phyloP scores from a whole-genome alignment of 352 stramenopile species.

The Phytophthora vignae region DNA sequence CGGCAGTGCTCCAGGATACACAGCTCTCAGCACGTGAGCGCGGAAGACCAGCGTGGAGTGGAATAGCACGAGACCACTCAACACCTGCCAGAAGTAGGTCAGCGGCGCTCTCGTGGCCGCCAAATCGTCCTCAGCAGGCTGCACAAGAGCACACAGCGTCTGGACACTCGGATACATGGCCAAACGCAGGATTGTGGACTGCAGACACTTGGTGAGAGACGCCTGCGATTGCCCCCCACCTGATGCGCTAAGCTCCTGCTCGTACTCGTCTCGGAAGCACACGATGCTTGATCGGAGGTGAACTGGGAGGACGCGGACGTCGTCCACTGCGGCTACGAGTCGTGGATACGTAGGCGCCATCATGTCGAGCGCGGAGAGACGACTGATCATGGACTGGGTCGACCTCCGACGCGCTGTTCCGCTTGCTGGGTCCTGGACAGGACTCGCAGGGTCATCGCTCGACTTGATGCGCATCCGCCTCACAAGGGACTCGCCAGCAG shows the following conservation, averaged over 20 bases:
- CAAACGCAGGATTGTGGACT: constrained; percentile 50
- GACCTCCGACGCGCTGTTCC: constrained; percentile 17
- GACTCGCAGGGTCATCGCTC: not conserved
- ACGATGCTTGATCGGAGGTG: constrained; percentile 40
- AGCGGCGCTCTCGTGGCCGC: not conserved
- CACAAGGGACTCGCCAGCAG: not conserved
- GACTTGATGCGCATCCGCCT: constrained; percentile 7
- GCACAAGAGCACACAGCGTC: constrained; percentile 23
- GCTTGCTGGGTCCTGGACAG: not conserved
- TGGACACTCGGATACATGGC: constrained; percentile 35
- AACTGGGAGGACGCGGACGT: constrained; percentile 25
- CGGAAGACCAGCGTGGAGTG: constrained; percentile 46
- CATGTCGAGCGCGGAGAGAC: constrained; percentile 33
- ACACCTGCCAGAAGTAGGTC: constrained; percentile 29
- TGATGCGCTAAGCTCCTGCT: not conserved
- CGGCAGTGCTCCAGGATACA: constrained; percentile 17
- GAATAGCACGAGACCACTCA: constrained; percentile 56
- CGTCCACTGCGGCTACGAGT: constrained; percentile 38
- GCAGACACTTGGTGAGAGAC: constrained; percentile 52
- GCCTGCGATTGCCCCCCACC: not conserved
- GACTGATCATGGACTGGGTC: constrained; percentile 29
- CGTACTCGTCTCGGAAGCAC: constrained; percentile 39
- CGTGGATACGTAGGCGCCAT: constrained; percentile 42
- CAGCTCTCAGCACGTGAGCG: constrained; percentile 10
- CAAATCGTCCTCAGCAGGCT: constrained; percentile 20